Evolutionary conservation across 805 yeast species (phyloP), one percentile per base, ranked within the genome.

Genomic region (Candida peoriensis): DNA sequence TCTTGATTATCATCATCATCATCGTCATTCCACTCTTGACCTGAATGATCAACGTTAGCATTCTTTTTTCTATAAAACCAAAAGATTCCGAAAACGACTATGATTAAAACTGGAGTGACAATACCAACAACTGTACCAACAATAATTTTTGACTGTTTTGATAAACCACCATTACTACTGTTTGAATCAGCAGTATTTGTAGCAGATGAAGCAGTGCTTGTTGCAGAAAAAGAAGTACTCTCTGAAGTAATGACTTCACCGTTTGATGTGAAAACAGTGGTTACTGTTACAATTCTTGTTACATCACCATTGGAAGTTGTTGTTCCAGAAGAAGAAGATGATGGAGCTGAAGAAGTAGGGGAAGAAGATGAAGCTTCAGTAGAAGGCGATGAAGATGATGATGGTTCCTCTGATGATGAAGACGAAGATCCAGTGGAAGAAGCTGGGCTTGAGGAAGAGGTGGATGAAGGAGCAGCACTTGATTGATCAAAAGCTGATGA

Each of bases 121-220:
- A 82, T 70, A 36, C 88, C 88, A 6, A 81, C 80, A 20, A 76
- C 80, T 39, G 79, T 78, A 25, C 88, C 88, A 34, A 79, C 69
- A 17, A 81, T 74, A 23, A 80, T 69, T 37, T 70, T 70, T 36
- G 72, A 66, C 39, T 71, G 58, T 12, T 63, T 49, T 1, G 79
- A 66, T 7, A 78, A 57, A 0, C 81, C 81, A 2, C 47, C 30
- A 8, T 43, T 20, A 4, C 44, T 11, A 21, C 24, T 15, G 7
- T 17, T 17, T 11, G n/a, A 20, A 20, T 28, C 19, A 18, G 10
- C 10, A 8, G 17, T 8, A 6, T 20, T 23, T 6, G 38, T 42
- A 4, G 46, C 22, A 3, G 47, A 44, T 2, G 60, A 42, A 18
- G 47, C 40, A n/a, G n/a, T n/a, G n/a, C n/a, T n/a, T n/a, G n/a